Evolutionary conservation across 2,329 filamentous ascomycete species (phyloP).

Genomic region (Cryphonectria nitschkei): DNA sequence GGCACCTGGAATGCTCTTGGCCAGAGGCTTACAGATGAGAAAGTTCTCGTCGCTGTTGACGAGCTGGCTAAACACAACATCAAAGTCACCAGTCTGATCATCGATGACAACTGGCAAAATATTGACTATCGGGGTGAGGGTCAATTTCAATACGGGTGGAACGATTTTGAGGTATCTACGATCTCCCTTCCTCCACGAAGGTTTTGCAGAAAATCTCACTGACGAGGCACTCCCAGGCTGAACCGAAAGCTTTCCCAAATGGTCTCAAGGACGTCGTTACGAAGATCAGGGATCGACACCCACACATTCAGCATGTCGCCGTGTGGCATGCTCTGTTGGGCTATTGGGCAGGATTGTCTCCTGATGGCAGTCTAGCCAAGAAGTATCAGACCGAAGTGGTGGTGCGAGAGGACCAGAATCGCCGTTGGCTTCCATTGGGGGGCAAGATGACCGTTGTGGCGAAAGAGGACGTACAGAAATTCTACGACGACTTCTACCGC

Average conservation of each 20-base stretch:
- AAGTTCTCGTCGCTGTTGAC: slow-evolving; percentile 76
- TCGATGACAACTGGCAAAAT: slow-evolving; percentile 96
- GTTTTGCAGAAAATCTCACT: background rate
- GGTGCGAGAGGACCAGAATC: slow-evolving; percentile 51
- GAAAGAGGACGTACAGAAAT: slow-evolving; percentile 70
- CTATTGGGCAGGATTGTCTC: slow-evolving; percentile 90
- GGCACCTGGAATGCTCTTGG: slow-evolving; percentile 94
- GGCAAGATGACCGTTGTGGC: slow-evolving; percentile 75
- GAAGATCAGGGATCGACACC: slow-evolving; percentile 70
- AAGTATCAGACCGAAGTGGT: slow-evolving; percentile 76
- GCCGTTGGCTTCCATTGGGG: slow-evolving; percentile 54
- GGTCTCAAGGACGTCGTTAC: slow-evolving; percentile 75
- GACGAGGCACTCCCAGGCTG: slow-evolving; percentile 51
- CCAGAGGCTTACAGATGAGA: slow-evolving; percentile 78
- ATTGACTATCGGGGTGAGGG: slow-evolving; percentile 58
- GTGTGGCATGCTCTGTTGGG: slow-evolving; percentile 91
- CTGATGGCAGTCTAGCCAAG: slow-evolving; percentile 72
- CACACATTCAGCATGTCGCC: slow-evolving; percentile 78
- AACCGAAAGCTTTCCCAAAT: slow-evolving; percentile 74
- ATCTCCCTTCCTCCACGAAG: no score
- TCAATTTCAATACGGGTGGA: slow-evolving; percentile 69
- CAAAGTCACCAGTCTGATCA: slow-evolving; percentile 82
- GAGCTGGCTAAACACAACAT: slow-evolving; percentile 72
- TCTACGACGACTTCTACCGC: slow-evolving; percentile 90
- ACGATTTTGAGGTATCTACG: slow-evolving; percentile 67